Conservation (phyloP, 2,329 filamentous ascomycete genomes). For the Fusarium napiforme region DNA sequence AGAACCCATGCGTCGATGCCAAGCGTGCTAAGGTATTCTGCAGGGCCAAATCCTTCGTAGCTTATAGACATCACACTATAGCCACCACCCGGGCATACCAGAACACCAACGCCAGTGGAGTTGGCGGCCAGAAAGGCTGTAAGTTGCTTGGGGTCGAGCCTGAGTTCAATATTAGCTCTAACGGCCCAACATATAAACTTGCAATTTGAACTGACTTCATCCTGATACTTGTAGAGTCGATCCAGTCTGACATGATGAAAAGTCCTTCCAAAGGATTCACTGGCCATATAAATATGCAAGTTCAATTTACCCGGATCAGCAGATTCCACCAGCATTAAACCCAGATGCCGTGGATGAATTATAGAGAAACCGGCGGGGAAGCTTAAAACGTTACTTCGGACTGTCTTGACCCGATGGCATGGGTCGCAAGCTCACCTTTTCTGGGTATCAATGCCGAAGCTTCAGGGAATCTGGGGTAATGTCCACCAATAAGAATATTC, state of each 20-base stretch:
- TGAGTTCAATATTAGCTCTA: neutral
- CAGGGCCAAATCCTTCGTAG: slow-evolving; percentile 23
- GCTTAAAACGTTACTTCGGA: neutral
- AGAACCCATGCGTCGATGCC: slow-evolving; percentile 37
- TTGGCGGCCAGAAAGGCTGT: slow-evolving; percentile 21
- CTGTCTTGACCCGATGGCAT: neutral
- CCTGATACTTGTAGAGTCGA: neutral
- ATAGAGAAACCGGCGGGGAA: slow-evolving; percentile 7
- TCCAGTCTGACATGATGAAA: neutral
- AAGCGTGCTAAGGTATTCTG: slow-evolving; percentile 25
- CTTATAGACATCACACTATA: slow-evolving; percentile 16
- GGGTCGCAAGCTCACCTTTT: neutral
- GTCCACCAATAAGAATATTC: slow-evolving; percentile 2
- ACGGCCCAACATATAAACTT: accelerated
- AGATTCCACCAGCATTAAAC: neutral
- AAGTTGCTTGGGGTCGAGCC: slow-evolving; percentile 5
- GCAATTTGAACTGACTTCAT: slow-evolving; percentile 9
- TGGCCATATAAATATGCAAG: neutral
- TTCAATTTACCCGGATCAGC: neutral
- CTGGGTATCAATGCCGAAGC: neutral
- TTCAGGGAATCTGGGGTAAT: neutral
- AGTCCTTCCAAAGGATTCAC: accelerated
- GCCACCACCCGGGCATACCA: slow-evolving; percentile 27
- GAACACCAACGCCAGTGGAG: slow-evolving; percentile 21
- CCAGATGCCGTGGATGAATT: neutral